Base-by-base conservation (phyloP, 2,329 filamentous ascomycete genomes). In the Calcarisporium arbuscula region DNA sequence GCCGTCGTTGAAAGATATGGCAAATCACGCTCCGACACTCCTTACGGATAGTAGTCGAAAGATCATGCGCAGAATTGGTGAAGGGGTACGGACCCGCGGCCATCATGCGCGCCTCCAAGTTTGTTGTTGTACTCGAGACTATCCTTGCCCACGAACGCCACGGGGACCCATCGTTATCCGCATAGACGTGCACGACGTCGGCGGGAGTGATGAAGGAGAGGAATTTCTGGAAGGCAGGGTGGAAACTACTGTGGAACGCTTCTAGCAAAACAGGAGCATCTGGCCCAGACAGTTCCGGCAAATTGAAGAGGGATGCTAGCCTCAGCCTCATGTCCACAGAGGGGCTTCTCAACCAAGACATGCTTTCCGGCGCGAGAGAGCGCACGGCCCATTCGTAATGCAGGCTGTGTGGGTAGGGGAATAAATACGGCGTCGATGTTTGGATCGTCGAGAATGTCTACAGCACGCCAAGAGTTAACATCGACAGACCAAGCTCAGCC, bases 161-260 rank as follows among this genome's bases (percentile, higher is more conserved):
- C 47, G 0, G 61, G 61, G 1, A 62, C 30, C 28, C 36, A 47
- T n/a, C n/a, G n/a, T 54, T 41, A 10, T 35, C 37, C 8, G 57
- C 45, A 10, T 51, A 38, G 15, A 58, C 63, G 16, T 56, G 53
- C 8, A 45, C 53, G 5, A 71, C 56, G 26, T 57, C 60, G 5
- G 50, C 47, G 6, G 50, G 55, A 34, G 62, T 57, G 7, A 73
- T 39, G 6, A 61, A 36, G 2, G 51, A 39, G 35, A 66, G 39
- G 45, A 72, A 71, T 3, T 45, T 47, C 16, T 58, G 51, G 57
- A 63, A 70, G 2, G 61, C 57, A 1, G 71, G 72, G 40, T 72
- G 64, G 46, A 76, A 75, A 17, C 60, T 54, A 38, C 60, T 59
- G 45, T 75, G 71, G 38, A 69, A 66, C 4, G 71, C 72, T 51